Conservation (phyloP, 2,329 filamentous ascomycete genomes). For the Knufia fluminis region DNA sequence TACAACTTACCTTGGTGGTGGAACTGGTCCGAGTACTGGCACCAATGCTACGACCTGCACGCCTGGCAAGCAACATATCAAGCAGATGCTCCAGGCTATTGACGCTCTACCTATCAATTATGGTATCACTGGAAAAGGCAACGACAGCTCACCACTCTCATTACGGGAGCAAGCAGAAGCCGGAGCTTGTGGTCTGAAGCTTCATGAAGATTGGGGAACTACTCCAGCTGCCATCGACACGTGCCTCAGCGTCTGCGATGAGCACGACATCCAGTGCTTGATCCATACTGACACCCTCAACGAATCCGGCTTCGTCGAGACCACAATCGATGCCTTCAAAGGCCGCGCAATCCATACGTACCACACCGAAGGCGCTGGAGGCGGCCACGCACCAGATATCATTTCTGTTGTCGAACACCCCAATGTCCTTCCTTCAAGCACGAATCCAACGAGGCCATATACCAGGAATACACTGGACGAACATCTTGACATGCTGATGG, state of each 20-base stretch:
- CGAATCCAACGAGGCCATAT: conserved; percentile 85
- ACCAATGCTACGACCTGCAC: conserved; percentile 92
- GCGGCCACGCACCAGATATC: conserved; percentile 91
- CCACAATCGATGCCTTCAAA: conserved; percentile 77
- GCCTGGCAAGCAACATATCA: conserved; percentile 71
- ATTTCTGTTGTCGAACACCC: conserved; percentile 82
- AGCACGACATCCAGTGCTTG: conserved; percentile 83
- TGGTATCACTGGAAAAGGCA: conserved; percentile 89
- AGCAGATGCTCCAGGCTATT: conserved; percentile 80
- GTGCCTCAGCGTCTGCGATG: conserved; percentile 77
- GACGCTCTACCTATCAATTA: conserved; percentile 76
- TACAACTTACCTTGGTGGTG: conserved; percentile 83
- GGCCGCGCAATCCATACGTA: conserved; percentile 88
- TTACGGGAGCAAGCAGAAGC: conserved; percentile 73
- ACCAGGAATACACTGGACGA: conserved; percentile 90
- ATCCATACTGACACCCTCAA: conserved; percentile 96
- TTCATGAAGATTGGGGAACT: conserved; percentile 93
- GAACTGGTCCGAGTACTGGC: conserved; percentile 84
- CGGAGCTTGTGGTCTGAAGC: conserved; percentile 80
- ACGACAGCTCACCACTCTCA: conserved; percentile 62
- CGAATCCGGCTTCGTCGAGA: conserved; percentile 93
- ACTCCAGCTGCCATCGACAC: conserved; percentile 87
- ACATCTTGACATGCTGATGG: conserved; percentile 97
- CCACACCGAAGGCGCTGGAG: conserved; percentile 90
- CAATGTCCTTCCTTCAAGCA: conserved; percentile 83